Percentiles rank a stretch among this genome's conserved stretches.
Evolutionary conservation across 768 basidiomycete genomes (phyloP).

Genomic region (Kwoniella newhampshirensis): DNA sequence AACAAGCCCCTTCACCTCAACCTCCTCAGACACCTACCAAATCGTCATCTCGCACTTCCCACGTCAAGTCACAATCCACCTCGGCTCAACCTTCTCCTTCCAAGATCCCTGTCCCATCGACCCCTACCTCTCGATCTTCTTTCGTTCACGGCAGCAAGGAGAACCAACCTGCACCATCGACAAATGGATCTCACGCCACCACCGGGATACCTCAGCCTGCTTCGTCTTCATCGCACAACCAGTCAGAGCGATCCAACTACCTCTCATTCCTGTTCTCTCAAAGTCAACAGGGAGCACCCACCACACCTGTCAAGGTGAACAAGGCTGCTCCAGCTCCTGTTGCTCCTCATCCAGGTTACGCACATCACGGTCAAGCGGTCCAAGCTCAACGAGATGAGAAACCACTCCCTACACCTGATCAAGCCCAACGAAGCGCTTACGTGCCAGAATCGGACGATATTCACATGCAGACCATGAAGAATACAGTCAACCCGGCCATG

Average conservation of each 20-base stretch:
- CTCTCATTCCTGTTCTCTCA: slow-evolving; percentile 43
- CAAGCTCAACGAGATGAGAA: slow-evolving; percentile 5
- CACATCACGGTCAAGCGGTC: slow-evolving; percentile 17
- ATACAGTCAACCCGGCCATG: slow-evolving; percentile 44
- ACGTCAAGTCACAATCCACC: slow-evolving; percentile 28
- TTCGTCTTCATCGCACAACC: slow-evolving; percentile 9
- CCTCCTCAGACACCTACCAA: slow-evolving; percentile 42
- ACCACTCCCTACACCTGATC: background rate
- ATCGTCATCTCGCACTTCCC: slow-evolving; percentile 28
- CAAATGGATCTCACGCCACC: background rate
- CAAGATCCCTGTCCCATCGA: slow-evolving; percentile 48
- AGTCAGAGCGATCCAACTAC: slow-evolving; percentile 39
- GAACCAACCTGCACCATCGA: slow-evolving; percentile 22
- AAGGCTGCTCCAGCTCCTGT: slow-evolving; percentile 25
- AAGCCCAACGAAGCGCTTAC: slow-evolving; percentile 2
- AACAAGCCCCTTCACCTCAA: slow-evolving; percentile 29
- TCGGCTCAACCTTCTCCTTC: slow-evolving; percentile 38
- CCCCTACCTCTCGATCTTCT: slow-evolving; percentile 29
- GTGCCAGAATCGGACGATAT: slow-evolving; percentile 58
- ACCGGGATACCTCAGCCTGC: slow-evolving; percentile 12
- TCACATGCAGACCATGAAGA: slow-evolving; percentile 76
- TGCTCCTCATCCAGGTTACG: slow-evolving; percentile 18
- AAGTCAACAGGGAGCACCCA: slow-evolving; percentile 35
- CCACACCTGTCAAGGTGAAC: slow-evolving; percentile 48
- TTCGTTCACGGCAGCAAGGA: slow-evolving; percentile 23